These are phyloP conservation scores for Solanum commersonii DNA, from an alignment of 257 asterid species.

Conservation along the genomic window DNA sequence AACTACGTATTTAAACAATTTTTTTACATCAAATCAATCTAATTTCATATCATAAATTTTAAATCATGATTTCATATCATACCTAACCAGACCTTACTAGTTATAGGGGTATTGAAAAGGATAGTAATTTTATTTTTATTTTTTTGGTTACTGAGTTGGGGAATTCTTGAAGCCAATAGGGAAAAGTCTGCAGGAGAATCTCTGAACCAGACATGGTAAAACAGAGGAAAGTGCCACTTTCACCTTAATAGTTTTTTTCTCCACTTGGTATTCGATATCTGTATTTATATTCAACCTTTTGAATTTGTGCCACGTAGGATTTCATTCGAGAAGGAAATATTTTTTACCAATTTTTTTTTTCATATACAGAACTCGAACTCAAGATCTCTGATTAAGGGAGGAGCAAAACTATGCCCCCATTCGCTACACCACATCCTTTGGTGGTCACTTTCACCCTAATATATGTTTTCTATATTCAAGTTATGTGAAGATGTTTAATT, in stretches of 20 bases:
- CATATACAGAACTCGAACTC: neutral
- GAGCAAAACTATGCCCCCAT: neutral
- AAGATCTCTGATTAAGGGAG: no score
- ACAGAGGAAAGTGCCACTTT: constrained; percentile 20
- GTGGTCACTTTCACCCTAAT: neutral
- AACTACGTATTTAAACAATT: no score
- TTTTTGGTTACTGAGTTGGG: constrained; percentile 11
- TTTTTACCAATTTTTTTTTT: no score
- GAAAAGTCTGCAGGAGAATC: constrained; percentile 34
- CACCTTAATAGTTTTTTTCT: no score
- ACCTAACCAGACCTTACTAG: neutral
- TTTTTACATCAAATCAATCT: no score
- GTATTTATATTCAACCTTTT: no score
- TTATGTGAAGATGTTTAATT: no score
- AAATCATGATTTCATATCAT: neutral
- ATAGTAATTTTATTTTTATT: neutral
- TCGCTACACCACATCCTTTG: neutral
- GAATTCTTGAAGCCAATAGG: constrained; percentile 17
- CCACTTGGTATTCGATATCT: no score
- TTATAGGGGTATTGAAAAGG: neutral
- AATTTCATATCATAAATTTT: no score
- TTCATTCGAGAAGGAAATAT: no score
- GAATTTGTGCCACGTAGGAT: fast-evolving
- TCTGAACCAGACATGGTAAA: constrained; percentile 38
- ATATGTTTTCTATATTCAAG: no score